phyloP scores from a whole-genome alignment of 2,329 filamentous ascomycete species.

The Neurospora crassa region DNA sequence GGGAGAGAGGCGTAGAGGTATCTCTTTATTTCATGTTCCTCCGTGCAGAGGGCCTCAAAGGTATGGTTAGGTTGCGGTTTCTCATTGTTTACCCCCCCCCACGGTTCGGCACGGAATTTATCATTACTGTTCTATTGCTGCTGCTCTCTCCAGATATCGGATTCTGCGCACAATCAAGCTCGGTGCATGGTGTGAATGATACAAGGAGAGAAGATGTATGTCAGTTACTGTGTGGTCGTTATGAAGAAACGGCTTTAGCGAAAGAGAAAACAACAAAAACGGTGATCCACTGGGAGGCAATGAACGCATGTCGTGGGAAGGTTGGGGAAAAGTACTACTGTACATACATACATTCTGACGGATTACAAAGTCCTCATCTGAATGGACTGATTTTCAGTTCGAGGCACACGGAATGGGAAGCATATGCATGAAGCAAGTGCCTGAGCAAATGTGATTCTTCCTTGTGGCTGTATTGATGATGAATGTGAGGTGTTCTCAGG shows the following conservation, averaged over 20 bases:
- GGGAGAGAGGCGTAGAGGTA: neutral
- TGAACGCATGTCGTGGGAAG: neutral
- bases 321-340: neutral
- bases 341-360: neutral
- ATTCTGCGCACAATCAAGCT: neutral
- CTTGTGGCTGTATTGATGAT: neutral
- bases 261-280: neutral
- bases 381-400: neutral
- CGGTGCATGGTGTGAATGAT: neutral
- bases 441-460: neutral
- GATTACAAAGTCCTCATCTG: neutral
- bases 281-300: neutral
- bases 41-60: neutral
- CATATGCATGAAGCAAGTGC: neutral
- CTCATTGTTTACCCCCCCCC: neutral
- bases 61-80: neutral
- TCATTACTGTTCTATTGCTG: neutral
- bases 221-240: neutral
- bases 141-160: neutral
- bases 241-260: neutral
- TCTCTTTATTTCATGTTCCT: neutral
- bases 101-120: neutral
- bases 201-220: neutral
- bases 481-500: neutral
- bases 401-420: neutral